These are phyloP conservation scores for Skeletonema grethae DNA, from an alignment of 108 stramenopile genomes.

Conservation along the genomic window DNA sequence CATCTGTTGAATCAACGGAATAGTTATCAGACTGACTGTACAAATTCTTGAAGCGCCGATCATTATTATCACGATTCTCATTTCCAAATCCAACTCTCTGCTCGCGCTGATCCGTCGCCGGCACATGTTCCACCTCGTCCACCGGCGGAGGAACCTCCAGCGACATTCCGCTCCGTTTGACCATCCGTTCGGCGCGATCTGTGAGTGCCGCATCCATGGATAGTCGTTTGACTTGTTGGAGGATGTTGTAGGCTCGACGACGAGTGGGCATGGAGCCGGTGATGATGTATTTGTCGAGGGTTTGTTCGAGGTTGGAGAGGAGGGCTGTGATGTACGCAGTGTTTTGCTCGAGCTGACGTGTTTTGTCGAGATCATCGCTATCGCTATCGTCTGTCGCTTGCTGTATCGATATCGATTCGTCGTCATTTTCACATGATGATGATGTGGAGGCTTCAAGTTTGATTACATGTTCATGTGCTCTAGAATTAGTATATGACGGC, in stretches of 20 bases:
- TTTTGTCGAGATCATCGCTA: too few relatives aligned
- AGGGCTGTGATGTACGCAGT: slow-evolving; percentile 60
- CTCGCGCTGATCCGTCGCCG: slow-evolving; percentile 26
- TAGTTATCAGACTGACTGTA: neutral
- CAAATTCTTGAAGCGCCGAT: slow-evolving; percentile 9
- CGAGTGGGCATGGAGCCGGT: slow-evolving; percentile 55
- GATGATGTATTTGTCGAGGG: slow-evolving; percentile 69
- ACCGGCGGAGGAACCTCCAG: slow-evolving; percentile 33
- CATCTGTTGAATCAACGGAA: neutral
- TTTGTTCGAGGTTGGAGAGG: slow-evolving; percentile 55
- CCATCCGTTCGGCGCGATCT: slow-evolving; percentile 51
- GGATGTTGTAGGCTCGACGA: slow-evolving; percentile 57
- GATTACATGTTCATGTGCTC: neutral
- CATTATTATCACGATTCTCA: neutral
- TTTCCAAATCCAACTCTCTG: neutral
- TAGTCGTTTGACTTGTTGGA: slow-evolving; percentile 58
- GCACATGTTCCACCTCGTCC: slow-evolving; percentile 24
- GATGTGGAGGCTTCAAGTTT: neutral
- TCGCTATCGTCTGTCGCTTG: too few relatives aligned
- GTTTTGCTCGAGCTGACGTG: slow-evolving; percentile 35
- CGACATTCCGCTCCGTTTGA: slow-evolving; percentile 68
- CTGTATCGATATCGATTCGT: neutral
- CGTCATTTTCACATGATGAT: neutral
- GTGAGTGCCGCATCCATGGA: slow-evolving; percentile 48
- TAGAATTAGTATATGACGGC: too few relatives aligned